These are phyloP conservation scores for Crithidia fasciculata DNA, from an alignment of 208 protist genomes.

Conservation along the genomic window DNA sequence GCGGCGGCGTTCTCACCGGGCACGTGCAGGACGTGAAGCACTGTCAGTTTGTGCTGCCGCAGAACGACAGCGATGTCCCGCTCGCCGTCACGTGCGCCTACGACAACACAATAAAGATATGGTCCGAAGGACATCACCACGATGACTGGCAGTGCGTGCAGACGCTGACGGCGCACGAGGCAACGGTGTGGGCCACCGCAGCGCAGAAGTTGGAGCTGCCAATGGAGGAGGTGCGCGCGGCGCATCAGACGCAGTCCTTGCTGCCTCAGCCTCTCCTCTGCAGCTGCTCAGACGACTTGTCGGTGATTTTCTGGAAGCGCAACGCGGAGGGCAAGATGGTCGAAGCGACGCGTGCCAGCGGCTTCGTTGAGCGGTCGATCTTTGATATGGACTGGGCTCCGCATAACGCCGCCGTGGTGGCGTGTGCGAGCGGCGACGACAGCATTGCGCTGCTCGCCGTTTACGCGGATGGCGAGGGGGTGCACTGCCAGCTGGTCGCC, in stretches of 20 bases:
- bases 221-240: slow-evolving; percentile 38
- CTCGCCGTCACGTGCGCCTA: slow-evolving; percentile 83
- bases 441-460: slow-evolving; percentile 75
- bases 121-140: slow-evolving; percentile 71
- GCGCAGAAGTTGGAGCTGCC: slow-evolving; percentile 67
- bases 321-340: slow-evolving; percentile 47
- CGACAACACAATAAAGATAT: slow-evolving; percentile 82
- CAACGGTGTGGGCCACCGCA: slow-evolving; percentile 87
- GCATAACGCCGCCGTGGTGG: slow-evolving; percentile 50
- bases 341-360: slow-evolving; percentile 35
- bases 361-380: slow-evolving; percentile 72
- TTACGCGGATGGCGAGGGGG: slow-evolving; percentile 35
- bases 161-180: slow-evolving; percentile 67
- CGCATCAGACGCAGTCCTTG: slow-evolving; percentile 14
- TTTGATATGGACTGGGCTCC: slow-evolving; percentile 81
- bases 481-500: slow-evolving; percentile 45
- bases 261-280: slow-evolving; percentile 63
- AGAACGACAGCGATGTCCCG: slow-evolving; percentile 56
- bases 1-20: slow-evolving; percentile 84
- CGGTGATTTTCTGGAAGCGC: slow-evolving; percentile 69
- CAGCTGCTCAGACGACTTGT: slow-evolving; percentile 79
- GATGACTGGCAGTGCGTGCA: slow-evolving; percentile 92
- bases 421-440: slow-evolving; percentile 86
- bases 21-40: slow-evolving; percentile 93
- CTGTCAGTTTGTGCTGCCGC: slow-evolving; percentile 76